Base-by-base conservation (phyloP, 2,329 filamentous ascomycete species). In the Colletotrichum scovillei region DNA sequence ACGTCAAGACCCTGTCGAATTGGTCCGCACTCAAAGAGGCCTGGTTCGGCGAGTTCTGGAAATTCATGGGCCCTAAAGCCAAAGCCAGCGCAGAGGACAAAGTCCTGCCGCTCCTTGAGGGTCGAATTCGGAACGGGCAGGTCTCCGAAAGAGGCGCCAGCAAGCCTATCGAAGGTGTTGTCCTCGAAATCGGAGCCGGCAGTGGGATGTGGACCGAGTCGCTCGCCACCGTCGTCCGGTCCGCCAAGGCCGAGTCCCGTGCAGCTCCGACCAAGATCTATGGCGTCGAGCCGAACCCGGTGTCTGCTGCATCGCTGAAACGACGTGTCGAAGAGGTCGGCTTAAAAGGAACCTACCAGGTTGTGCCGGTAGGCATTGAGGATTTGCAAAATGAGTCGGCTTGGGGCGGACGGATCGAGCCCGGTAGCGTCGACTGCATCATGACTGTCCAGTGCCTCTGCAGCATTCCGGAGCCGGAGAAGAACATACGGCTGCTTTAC, bases 151-250 rank as follows among this genome's bases (percentile, higher is more conserved):
- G 52, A 22, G 58, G 32, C 6, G 19, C 58, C 22, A 52, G 66
- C 46, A 77, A 81, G 68, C 84, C 84, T 3, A 81, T 90, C 5
- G 78, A 78, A 0, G 90, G 91, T 2, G 82, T 86, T 1, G 87
- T 91, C 4, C 80, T 92, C 55, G 91, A 93, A 80, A 85, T 93
- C 62, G 91, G 91, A 2, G 87, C 91, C 0, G 91, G 90, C 1
- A 86, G 81, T 3, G 91, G 91, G 3, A 85, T 90, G 80, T 92
- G 90, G 90, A 86, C 89, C 5, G 84, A 87, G 30, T 80, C 91
- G 14, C 89, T 91, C 62, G 78, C 80, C 55, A 78, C 58, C 9
- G 53, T 72, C 53, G 58, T 67, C 6, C 7, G 66, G 5, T 16
- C 66, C 3, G 58, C 49, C 14, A 68, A 63, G 14, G 49, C 66